Percentiles rank a stretch among this genome's conserved stretches.
Conservation (phyloP, 2,329 filamentous ascomycete genomes). For the Didymella arachidicola region DNA sequence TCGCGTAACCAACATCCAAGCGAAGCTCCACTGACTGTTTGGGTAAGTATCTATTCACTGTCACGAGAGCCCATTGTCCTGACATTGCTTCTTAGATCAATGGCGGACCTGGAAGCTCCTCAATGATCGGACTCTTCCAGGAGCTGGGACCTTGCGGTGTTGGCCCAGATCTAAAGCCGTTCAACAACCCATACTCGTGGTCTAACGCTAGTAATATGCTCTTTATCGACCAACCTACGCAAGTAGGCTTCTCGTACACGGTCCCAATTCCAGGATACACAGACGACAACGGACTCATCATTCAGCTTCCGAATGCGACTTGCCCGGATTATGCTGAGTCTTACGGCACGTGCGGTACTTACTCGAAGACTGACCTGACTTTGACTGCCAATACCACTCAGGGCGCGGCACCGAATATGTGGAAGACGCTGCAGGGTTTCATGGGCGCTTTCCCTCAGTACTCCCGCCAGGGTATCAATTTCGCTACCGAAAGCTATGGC, state of each 20-base stretch:
- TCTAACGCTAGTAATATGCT: constrained; percentile 71
- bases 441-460: constrained; percentile 65
- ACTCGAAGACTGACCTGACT: constrained; percentile 59
- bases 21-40: constrained; percentile 65
- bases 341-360: constrained; percentile 62
- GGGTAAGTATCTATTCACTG: constrained; percentile 38
- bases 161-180: constrained; percentile 56
- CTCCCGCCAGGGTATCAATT: constrained; percentile 59
- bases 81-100: constrained; percentile 48
- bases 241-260: constrained; percentile 66
- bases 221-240: constrained; percentile 72
- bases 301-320: constrained; percentile 56
- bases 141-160: constrained; percentile 64
- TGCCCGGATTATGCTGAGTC: constrained; percentile 60
- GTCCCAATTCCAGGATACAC: constrained; percentile 53
- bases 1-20: constrained; percentile 59
- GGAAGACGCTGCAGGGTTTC: constrained; percentile 68
- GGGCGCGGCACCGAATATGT: constrained; percentile 65
- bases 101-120: constrained; percentile 64
- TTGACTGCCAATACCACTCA: constrained; percentile 62
- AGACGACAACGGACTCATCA: constrained; percentile 47
- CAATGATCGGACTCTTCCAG: constrained; percentile 64
- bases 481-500: constrained; percentile 65
- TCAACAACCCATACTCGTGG: constrained; percentile 70
- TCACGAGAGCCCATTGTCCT: background rate